phyloP scores from a whole-genome alignment of 2,329 filamentous ascomycete genomes.

The Alternaria consortialis region DNA sequence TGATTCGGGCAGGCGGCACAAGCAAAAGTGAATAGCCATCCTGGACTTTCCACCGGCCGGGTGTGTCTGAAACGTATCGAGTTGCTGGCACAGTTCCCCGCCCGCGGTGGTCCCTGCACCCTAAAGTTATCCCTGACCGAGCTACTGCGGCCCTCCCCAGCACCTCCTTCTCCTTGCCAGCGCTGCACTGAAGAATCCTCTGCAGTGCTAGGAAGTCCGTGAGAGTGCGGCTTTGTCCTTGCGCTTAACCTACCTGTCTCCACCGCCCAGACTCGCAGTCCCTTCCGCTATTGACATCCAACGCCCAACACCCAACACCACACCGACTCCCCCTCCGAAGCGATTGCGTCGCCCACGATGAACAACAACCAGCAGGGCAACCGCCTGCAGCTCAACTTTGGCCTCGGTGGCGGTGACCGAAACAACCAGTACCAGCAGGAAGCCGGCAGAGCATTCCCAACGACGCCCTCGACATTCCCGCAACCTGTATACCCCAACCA shows the following conservation, averaged over 20 bases:
- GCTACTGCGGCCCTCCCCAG: slow-evolving; percentile 28
- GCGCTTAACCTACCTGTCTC: slow-evolving; percentile 18
- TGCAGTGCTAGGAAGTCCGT: slow-evolving; percentile 25
- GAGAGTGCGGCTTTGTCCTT: slow-evolving; percentile 24
- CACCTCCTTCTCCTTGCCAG: slow-evolving; percentile 26
- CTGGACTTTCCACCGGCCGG: neutral
- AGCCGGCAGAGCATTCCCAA: slow-evolving; percentile 60
- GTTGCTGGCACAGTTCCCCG: slow-evolving; percentile 17
- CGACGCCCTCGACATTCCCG: slow-evolving; percentile 94
- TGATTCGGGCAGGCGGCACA: neutral
- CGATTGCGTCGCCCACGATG: slow-evolving; percentile 38
- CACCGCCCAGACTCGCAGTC: slow-evolving; percentile 21
- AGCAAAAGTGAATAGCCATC: neutral
- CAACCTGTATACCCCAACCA: slow-evolving; percentile 80
- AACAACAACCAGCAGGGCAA: slow-evolving; percentile 53
- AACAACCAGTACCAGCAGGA: slow-evolving; percentile 54
- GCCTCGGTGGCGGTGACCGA: slow-evolving; percentile 52
- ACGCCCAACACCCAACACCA: neutral
- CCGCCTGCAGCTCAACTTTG: slow-evolving; percentile 63
- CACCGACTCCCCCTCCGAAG: slow-evolving; percentile 17
- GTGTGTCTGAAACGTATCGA: slow-evolving; percentile 9
- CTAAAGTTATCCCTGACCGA: slow-evolving; percentile 42
- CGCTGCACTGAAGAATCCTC: slow-evolving; percentile 27
- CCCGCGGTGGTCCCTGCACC: slow-evolving; percentile 15
- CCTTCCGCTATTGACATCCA: slow-evolving; percentile 20